Evolutionary conservation across 306 rosid species (phyloP), one percentile per base, ranked within the genome.

Genomic region (Herpetospermum pedunculosum): DNA sequence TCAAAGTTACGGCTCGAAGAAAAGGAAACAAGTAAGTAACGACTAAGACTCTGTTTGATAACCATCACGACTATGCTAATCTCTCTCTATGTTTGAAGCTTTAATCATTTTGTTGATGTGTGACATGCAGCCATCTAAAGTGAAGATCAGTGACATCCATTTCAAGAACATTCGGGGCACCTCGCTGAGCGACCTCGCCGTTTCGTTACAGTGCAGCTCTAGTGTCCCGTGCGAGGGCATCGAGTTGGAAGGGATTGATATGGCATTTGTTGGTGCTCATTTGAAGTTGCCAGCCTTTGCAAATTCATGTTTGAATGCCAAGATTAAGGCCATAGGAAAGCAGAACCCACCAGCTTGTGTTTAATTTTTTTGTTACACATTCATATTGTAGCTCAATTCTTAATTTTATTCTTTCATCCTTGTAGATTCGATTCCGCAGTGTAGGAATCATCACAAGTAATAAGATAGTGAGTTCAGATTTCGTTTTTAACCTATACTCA

Each of bases 101-200:
- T n/a, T n/a, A n/a, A n/a, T n/a, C 14, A 32, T 4, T 14, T 44
- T 6, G 2, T 43, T 1, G 11, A 16, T 68, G 73, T 73, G 6
- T 4, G 10, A 23, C 11, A 43, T 57, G 72, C 49, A 50, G 76
- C 76, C 74, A 34, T 90, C 96, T 2, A 68, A 63, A 54, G 84
- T 89, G 87, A 85, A 85, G 91, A 37, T 88, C 1, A 83, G 84
- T 2, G 75, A 87, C 30, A 74, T 85, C 8, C 85, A 78, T 76
- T 91, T 87, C 85, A 87, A 73, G 41, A 83, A 77, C 52, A 83
- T 91, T 13, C 81, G 6, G 25, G 97, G 97, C 30, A 79, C 87
- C 0, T 76, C 96, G 4, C 10, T 48, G 15, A 65, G 88, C 2
- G 78, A 78, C 26, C 6, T 80, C 1, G 81, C 83, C 0, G 80